Conservation (phyloP, 2,329 filamentous ascomycete species). For the Ophiostoma quercus region DNA sequence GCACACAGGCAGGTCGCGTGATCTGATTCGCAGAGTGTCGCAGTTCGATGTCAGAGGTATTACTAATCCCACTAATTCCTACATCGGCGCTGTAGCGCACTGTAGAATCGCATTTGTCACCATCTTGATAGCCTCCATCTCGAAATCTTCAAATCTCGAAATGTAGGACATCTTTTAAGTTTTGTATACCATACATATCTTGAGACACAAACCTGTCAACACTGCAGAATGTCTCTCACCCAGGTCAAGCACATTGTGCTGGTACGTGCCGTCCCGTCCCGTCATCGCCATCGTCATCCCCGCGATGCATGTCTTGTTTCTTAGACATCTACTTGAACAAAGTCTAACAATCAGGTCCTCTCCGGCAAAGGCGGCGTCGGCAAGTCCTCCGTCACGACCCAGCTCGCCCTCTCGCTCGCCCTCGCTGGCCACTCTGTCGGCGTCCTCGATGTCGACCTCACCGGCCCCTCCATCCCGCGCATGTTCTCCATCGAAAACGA, state of each 20-base stretch:
- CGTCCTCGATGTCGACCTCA: constrained; percentile 93
- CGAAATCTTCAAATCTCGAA: background rate
- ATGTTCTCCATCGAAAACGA: constrained; percentile 85
- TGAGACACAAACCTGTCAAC: background rate
- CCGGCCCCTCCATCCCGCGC: constrained; percentile 90
- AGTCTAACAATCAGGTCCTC: constrained; percentile 52
- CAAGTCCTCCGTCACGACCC: constrained; percentile 96
- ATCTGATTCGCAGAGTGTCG: background rate
- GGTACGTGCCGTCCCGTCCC: constrained; percentile 34
- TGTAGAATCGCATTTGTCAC: constrained; percentile 9
- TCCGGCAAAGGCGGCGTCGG: constrained; percentile 97
- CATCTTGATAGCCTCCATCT: background rate
- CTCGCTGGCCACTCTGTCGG: constrained; percentile 83
- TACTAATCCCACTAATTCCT: background rate
- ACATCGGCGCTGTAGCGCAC: constrained; percentile 4
- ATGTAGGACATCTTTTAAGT: background rate
- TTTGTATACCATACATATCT: background rate
- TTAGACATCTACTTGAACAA: background rate
- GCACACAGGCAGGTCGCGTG: background rate
- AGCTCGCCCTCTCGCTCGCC: constrained; percentile 84
- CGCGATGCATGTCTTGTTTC: constrained; percentile 5
- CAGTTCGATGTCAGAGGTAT: background rate
- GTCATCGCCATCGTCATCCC: background rate
- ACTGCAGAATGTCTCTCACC: constrained; percentile 53
- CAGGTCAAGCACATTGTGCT: constrained; percentile 74